These are phyloP conservation scores for Cicer arietinum DNA, from an alignment of 306 rosid genomes.

Conservation along the genomic window DNA sequence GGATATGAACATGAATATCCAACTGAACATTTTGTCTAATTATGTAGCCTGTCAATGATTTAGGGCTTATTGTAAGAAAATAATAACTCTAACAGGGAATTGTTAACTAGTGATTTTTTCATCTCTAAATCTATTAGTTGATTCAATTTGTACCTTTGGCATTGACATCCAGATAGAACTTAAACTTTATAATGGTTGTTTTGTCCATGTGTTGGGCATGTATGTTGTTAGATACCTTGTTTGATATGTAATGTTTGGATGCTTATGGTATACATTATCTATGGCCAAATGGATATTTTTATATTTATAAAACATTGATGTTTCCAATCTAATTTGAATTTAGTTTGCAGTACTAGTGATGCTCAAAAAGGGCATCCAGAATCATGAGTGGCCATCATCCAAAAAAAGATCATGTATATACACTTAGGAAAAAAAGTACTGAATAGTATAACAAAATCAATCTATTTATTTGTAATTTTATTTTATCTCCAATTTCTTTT, in stretches of 20 bases:
- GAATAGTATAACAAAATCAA: too few relatives aligned
- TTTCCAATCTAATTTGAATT: neutral
- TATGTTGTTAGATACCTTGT: neutral
- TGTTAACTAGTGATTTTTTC: neutral
- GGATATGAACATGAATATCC: conserved; percentile 93
- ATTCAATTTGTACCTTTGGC: neutral
- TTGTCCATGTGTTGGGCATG: neutral
- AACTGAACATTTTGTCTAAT: conserved; percentile 80
- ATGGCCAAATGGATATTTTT: neutral
- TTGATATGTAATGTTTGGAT: neutral
- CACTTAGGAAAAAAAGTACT: too few relatives aligned
- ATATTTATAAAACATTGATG: neutral
- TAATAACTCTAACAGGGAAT: neutral
- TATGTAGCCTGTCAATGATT: neutral
- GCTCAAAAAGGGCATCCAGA: too few relatives aligned
- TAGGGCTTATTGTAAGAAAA: neutral
- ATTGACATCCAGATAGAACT: neutral
- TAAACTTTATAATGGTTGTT: neutral
- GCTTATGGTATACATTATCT: neutral
- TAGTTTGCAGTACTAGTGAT: neutral
- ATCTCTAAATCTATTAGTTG: conserved; percentile 1
- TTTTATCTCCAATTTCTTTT: too few relatives aligned
- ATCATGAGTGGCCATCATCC: too few relatives aligned
- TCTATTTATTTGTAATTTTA: too few relatives aligned
- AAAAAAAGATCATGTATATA: too few relatives aligned